Base-by-base conservation (phyloP, 78 protist genomes). In the Tieghemostelium lacteum region DNA sequence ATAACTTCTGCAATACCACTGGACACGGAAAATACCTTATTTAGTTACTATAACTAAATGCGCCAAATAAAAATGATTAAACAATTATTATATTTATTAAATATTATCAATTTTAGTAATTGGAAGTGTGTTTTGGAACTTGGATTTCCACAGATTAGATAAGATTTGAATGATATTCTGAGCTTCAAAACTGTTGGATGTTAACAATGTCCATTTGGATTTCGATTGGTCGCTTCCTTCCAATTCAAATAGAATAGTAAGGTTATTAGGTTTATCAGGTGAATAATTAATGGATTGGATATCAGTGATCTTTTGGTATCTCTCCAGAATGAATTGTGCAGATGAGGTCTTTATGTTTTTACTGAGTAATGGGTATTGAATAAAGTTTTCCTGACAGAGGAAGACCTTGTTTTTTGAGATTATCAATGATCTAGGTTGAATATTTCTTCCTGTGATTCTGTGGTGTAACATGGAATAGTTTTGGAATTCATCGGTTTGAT, bases 331-430 rank as follows among this genome's bases (percentile, higher is more conserved):
- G 26, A 78, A 78, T 45, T 78, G 88, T 31, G 64, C 60, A 36
- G 88, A 50, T 7, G 54, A 36, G 20, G 75, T 50, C 60, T 78
- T 78, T 24, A 78, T 64, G 40, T 78, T 66, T 28, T 78, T 64
- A 14, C 37, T 66, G 12, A 66, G 34, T 42, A 78, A 66, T 34
- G 88, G 88, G 36, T 52, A 78, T 66, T 78, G 88, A 66, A 36
- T 19, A 66, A 26, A 78, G 73, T 78, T 78, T 42, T 78, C 88
- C 12, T n/a, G 8, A 36, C 45, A 36, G 2, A 78, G 8, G 37
- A 39, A 78, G 3, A 78, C 20, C 45, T 55, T 49, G 26, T 78
- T 55, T 14, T 36, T 78, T 63, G 88, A 45, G 20, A 78, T 55
- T 4, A 78, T 78, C 5, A 78, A 66, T 54, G 65, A 45, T 28